These are phyloP conservation scores for Phytopythium vexans DNA, from an alignment of 352 stramenopile species.

Conservation along the genomic window DNA sequence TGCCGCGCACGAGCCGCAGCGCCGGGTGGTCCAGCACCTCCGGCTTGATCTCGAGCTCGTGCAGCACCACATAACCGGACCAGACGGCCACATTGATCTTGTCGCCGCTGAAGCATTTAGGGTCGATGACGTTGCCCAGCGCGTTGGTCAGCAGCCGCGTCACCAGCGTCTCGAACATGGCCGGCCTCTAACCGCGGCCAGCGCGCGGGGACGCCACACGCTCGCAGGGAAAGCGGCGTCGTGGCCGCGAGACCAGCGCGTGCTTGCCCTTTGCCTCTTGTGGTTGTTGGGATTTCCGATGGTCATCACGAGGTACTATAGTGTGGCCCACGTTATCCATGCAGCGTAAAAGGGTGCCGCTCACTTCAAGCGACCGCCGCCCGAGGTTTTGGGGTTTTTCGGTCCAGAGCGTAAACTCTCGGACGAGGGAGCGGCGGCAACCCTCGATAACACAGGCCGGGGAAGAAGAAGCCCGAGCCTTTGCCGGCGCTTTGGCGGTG, in stretches of 20 bases:
- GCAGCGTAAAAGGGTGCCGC: no score
- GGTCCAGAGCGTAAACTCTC: background rate
- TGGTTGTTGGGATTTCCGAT: no score
- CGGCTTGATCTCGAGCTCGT: slow-evolving; percentile 74
- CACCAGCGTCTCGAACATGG: slow-evolving; percentile 88
- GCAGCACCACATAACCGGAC: slow-evolving; percentile 84
- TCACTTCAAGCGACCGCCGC: background rate
- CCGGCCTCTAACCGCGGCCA: no score
- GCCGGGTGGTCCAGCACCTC: slow-evolving; percentile 66
- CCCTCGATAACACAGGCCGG: no score
- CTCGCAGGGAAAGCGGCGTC: no score
- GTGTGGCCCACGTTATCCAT: background rate
- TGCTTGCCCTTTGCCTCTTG: no score
- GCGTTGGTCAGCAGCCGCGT: slow-evolving; percentile 81
- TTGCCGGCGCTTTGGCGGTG: background rate
- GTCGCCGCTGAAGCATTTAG: slow-evolving; percentile 84
- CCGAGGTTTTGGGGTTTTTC: slow-evolving; percentile 4
- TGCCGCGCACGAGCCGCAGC: slow-evolving; percentile 67
- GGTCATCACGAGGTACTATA: background rate
- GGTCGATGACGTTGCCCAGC: slow-evolving; percentile 85
- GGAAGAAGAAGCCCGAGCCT: background rate
- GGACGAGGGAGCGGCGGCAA: no score
- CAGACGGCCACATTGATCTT: slow-evolving; percentile 88
- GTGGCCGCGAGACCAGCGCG: no score
- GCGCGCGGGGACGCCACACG: no score